Conservation (phyloP, 2,329 filamentous ascomycete genomes). For the Penicillium sp. region DNA sequence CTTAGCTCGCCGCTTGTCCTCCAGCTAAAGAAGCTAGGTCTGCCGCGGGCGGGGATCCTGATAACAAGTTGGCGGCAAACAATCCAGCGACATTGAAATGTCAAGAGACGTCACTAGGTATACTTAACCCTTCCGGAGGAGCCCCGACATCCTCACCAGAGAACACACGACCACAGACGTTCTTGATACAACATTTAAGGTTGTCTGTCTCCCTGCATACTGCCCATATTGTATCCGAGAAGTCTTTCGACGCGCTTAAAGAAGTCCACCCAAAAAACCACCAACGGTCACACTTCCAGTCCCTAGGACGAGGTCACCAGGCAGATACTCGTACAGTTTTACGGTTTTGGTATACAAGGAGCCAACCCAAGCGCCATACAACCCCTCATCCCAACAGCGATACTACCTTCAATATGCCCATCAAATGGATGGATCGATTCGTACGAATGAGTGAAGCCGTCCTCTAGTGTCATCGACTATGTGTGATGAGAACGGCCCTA, state of each 20-base stretch:
- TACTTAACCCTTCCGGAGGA: neutral
- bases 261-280: neutral
- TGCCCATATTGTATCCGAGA: neutral
- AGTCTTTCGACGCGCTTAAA: neutral
- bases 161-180: neutral
- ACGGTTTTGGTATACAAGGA: neutral
- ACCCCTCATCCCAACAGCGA: neutral
- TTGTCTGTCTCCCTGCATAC: neutral
- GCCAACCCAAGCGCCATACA: neutral
- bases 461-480: slow-evolving; percentile 3
- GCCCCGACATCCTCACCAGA: neutral
- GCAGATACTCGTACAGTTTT: neutral
- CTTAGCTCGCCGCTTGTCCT: too few relatives aligned
- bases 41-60: neutral
- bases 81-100: neutral
- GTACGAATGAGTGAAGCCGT: neutral
- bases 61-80: neutral
- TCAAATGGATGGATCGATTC: neutral
- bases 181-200: neutral
- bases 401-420: neutral
- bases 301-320: neutral
- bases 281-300: neutral
- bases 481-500: slow-evolving; percentile 25
- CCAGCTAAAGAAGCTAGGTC: too few relatives aligned
- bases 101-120: neutral